These are phyloP conservation scores for Cercospora zeae-maydis DNA, from an alignment of 2,329 filamentous ascomycete genomes.

Conservation along the genomic window DNA sequence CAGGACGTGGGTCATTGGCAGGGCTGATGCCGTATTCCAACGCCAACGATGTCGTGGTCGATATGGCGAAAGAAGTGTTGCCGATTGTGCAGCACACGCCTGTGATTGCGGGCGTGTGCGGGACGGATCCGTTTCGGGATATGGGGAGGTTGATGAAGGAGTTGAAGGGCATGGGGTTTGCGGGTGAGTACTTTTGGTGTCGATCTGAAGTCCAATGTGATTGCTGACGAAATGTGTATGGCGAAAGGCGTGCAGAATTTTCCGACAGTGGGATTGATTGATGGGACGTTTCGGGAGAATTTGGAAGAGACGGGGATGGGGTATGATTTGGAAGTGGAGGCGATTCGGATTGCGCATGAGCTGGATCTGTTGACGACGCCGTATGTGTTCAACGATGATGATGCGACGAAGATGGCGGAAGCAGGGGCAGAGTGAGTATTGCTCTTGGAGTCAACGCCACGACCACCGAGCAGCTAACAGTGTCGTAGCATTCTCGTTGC, in stretches of 20 bases:
- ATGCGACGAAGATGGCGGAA: conserved; percentile 59
- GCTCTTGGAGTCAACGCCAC: conserved; percentile 62
- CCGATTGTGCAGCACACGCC: conserved; percentile 61
- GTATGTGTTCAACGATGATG: conserved; percentile 63
- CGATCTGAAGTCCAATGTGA: not conserved
- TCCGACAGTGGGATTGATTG: conserved; percentile 67
- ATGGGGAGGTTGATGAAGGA: conserved; percentile 60
- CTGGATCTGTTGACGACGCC: conserved; percentile 64
- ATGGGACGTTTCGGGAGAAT: conserved; percentile 63
- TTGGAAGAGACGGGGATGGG: conserved; percentile 71
- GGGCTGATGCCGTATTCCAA: conserved; percentile 70
- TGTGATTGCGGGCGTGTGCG: conserved; percentile 68
- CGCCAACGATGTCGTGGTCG: conserved; percentile 65
- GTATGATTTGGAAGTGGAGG: conserved; percentile 63
- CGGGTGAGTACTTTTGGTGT: conserved; percentile 44
- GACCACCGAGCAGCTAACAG: conserved; percentile 43
- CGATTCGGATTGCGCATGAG: conserved; percentile 58
- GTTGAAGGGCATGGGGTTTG: conserved; percentile 61
- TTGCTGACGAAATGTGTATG: not conserved
- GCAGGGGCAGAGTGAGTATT: conserved; percentile 66
- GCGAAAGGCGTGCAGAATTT: conserved; percentile 57
- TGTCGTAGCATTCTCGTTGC: conserved; percentile 54
- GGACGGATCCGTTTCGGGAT: conserved; percentile 64
- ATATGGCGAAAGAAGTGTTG: conserved; percentile 67
- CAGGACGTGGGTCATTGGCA: conserved; percentile 64